Evolutionary conservation across 169 alveolate genomes (phyloP).

Genomic region (Plasmodium gaboni): DNA sequence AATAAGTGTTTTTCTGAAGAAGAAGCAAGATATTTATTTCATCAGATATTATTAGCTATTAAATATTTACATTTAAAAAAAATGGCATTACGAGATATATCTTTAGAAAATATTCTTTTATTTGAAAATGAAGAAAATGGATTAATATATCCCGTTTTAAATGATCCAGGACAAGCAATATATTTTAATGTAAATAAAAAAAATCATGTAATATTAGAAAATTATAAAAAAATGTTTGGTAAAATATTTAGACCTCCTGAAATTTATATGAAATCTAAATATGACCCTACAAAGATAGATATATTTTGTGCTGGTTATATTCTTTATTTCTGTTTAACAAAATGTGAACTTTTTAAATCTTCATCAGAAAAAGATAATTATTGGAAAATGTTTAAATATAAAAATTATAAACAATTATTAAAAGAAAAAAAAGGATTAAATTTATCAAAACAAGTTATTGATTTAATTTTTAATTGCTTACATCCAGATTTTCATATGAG

Average conservation of each 20-base stretch:
- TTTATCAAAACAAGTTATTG: constrained; percentile 66
- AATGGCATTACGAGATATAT: constrained; percentile 80
- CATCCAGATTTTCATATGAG: constrained; percentile 72
- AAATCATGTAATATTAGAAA: constrained; percentile 52
- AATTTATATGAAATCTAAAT: constrained; percentile 77
- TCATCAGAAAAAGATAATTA: constrained; percentile 53
- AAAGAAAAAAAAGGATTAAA: constrained; percentile 75
- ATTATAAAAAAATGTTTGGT: constrained; percentile 79
- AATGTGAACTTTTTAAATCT: constrained; percentile 83
- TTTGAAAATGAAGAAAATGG: constrained; percentile 81
- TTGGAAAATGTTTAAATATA: constrained; percentile 71
- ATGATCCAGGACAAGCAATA: constrained; percentile 88
- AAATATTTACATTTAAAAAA: constrained; percentile 71
- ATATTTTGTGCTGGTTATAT: constrained; percentile 87
- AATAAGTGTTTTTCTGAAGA: constrained; percentile 76
- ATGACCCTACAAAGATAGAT: constrained; percentile 86
- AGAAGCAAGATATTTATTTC: constrained; percentile 80
- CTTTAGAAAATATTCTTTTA: constrained; percentile 83
- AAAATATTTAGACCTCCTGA: constrained; percentile 88
- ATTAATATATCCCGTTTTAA: constrained; percentile 78
- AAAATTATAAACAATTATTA: constrained; percentile 54
- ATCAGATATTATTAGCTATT: constrained; percentile 76
- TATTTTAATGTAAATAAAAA: constrained; percentile 30
- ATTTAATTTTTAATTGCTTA: constrained; percentile 76
- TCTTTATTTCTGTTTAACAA: constrained; percentile 83